phyloP scores from a whole-genome alignment of 1,284 basidiomycete species.

The Tilletiopsis washingtonensis region DNA sequence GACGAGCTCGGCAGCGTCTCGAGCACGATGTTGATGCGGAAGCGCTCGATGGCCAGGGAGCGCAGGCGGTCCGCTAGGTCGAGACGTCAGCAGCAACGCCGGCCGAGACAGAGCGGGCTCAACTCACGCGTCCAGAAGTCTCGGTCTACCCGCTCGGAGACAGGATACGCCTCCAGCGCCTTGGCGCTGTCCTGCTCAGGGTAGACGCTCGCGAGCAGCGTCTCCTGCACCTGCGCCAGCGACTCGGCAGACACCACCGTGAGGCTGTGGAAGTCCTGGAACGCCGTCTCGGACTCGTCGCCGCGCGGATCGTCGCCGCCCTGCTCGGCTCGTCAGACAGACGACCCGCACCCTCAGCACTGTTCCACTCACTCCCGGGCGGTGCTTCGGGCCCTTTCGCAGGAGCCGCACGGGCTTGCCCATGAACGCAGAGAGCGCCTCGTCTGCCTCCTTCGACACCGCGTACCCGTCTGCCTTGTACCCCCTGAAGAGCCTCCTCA shows the following conservation, averaged over 20 bases:
- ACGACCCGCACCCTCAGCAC: not conserved
- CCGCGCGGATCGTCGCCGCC: conserved; percentile 4
- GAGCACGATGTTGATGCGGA: conserved; percentile 37
- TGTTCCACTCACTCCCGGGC: not conserved
- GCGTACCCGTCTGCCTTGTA: conserved; percentile 32
- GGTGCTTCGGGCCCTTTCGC: conserved; percentile 25
- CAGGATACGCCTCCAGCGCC: conserved; percentile 13
- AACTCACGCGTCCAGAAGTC: conserved; percentile 29
- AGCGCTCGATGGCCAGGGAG: conserved; percentile 24
- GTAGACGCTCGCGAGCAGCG: conserved; percentile 28
- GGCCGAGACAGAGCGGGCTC: too few relatives aligned
- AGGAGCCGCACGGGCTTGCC: conserved; percentile 30
- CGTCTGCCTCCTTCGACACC: conserved; percentile 28
- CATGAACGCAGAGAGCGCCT: conserved; percentile 29
- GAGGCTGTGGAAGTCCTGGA: conserved; percentile 32
- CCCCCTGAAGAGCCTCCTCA: conserved; percentile 2
- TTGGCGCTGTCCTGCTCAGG: conserved; percentile 1
- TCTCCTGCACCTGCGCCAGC: conserved; percentile 26
- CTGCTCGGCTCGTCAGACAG: not conserved
- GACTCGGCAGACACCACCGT: conserved; percentile 24
- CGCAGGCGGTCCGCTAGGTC: conserved; percentile 17
- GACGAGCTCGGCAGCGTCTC: conserved; percentile 14
- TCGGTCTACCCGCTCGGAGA: conserved; percentile 18
- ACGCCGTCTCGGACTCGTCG: conserved; percentile 3
- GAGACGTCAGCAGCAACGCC: too few relatives aligned